These are phyloP conservation scores for Ganoderma sinense DNA, from an alignment of 1,284 basidiomycete species.

Conservation along the genomic window DNA sequence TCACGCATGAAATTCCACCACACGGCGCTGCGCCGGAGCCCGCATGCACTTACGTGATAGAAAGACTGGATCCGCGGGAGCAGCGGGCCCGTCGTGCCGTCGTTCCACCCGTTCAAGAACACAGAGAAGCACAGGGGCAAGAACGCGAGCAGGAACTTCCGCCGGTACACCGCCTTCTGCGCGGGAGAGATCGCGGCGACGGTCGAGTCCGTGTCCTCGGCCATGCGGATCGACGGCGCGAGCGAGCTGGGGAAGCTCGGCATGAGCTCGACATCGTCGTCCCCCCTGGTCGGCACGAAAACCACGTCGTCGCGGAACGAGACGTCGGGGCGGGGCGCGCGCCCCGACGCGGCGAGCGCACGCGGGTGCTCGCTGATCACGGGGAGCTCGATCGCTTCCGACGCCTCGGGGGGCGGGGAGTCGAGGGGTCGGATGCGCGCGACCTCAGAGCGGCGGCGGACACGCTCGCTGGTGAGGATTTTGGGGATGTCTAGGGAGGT, in stretches of 20 bases:
- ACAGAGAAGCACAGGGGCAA: conserved; percentile 48
- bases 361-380: conserved; percentile 20
- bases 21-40: neutral
- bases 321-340: conserved; percentile 6
- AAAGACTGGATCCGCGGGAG: conserved; percentile 60
- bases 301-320: conserved; percentile 21
- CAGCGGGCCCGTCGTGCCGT: conserved; percentile 65
- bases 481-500: conserved; percentile 27
- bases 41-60: conserved; percentile 52
- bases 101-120: conserved; percentile 67
- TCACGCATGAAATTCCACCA: neutral
- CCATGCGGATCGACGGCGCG: conserved; percentile 30
- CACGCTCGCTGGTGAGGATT: conserved; percentile 30
- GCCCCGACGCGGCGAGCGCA: conserved; percentile 2
- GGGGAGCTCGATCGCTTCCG: conserved; percentile 32
- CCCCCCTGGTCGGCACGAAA: conserved; percentile 10
- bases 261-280: conserved; percentile 32
- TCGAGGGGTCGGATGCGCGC: conserved; percentile 26
- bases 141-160: conserved; percentile 42
- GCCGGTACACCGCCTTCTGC: conserved; percentile 25
- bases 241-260: conserved; percentile 33
- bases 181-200: conserved; percentile 30
- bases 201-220: conserved; percentile 32
- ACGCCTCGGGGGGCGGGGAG: conserved; percentile 24
- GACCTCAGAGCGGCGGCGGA: conserved; percentile 35